phyloP scores from a whole-genome alignment of 2,329 filamentous ascomycete genomes.

The Chaetomiaceae sp. region DNA sequence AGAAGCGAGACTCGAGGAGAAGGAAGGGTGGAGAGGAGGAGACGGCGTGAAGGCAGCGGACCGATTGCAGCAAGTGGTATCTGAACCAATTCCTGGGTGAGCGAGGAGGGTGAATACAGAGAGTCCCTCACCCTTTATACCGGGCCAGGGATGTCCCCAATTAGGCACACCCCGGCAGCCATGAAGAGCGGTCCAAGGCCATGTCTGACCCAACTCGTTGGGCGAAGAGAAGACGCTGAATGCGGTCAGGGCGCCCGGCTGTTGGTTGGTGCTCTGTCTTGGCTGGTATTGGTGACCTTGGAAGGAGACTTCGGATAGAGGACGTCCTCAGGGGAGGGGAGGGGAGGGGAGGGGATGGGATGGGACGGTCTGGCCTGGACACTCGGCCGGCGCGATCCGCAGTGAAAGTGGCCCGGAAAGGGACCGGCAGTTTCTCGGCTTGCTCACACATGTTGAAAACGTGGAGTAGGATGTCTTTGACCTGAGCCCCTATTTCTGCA shows the following conservation, averaged over 20 bases:
- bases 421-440: background rate
- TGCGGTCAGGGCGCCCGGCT: conserved; percentile 1
- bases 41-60: background rate
- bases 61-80: conserved; percentile 1
- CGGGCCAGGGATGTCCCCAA: background rate
- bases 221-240: conserved; percentile 4
- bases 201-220: conserved; percentile 7
- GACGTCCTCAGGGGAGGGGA: background rate
- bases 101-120: background rate
- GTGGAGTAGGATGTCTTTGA: background rate
- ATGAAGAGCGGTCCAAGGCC: background rate
- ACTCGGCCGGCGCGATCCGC: conserved; percentile 9
- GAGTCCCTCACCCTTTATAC: conserved; percentile 4
- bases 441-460: background rate
- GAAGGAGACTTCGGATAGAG: background rate
- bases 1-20: conserved; percentile 8
- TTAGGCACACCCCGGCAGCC: background rate
- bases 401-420: background rate
- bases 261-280: conserved; percentile 8
- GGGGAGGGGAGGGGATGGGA: too few species aligned
- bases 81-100: background rate
- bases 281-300: too few species aligned
- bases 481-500: conserved; percentile 13
- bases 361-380: conserved; percentile 4
- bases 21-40: background rate